Percentiles rank a stretch among this genome's conserved stretches.
These are phyloP conservation scores for Pichia sp. DNA, from an alignment of 1,139 yeast species.

Conservation along the genomic window DNA sequence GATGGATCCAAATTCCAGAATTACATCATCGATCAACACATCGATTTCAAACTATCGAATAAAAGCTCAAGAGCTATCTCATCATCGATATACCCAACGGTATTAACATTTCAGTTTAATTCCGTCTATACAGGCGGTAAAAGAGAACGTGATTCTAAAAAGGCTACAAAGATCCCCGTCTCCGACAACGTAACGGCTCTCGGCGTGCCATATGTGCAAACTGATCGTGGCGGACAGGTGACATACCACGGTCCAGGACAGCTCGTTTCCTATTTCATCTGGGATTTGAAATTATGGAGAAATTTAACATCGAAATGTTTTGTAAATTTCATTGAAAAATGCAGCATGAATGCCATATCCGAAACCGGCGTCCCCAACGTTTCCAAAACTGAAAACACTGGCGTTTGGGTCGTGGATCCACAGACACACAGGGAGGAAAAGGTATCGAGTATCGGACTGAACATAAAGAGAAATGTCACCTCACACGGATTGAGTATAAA, in stretches of 20 bases:
- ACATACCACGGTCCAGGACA: conserved; percentile 99
- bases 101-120: conserved; percentile 77
- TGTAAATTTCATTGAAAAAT: conserved; percentile 66
- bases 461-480: conserved; percentile 80
- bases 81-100: conserved; percentile 31
- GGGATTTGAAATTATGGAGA: conserved; percentile 66
- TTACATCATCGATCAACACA: conserved; percentile 54
- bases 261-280: conserved; percentile 76
- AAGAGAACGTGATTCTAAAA: conserved; percentile 50
- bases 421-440: conserved; percentile 43
- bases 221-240: conserved; percentile 94
- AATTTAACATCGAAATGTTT: conserved; percentile 70
- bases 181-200: conserved; percentile 44
- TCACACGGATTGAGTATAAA: conserved; percentile 91
- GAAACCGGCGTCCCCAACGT: conserved; percentile 24
- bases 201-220: conserved; percentile 82
- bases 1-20: conserved; percentile 66
- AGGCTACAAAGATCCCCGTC: conserved; percentile 36
- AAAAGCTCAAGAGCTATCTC: conserved; percentile 18
- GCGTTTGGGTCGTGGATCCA: conserved; percentile 64
- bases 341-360: conserved; percentile 54
- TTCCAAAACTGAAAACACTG: conserved; percentile 67
- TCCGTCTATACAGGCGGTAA: conserved; percentile 92
- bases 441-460: conserved; percentile 88
- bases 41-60: conserved; percentile 33